Evolutionary conservation across 495 filamentous ascomycete genomes (phyloP), one percentile per base, ranked within the genome.

Genomic region (Pseudomonodictys pantanalensis): DNA sequence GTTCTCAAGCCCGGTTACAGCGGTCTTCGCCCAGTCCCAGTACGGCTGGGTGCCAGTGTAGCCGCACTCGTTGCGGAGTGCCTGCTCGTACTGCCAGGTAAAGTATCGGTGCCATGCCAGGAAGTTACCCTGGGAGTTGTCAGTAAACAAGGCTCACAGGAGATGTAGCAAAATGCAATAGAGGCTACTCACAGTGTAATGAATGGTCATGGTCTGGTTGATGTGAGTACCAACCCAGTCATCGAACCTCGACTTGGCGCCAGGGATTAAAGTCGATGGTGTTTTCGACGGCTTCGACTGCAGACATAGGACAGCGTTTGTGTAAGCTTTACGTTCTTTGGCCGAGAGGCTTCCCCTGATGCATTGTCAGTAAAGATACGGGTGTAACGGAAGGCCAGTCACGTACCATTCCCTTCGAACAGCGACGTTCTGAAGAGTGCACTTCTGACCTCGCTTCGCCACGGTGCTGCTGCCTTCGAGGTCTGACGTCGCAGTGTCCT

Each of bases 11-110:
- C 73, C 71, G 0, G 50, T 60, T 8, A 60, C 23, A 25, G 76
- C 74, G 35, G 78, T 78, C 28, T 78, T 72, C 11, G 74, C 69
- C 86, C 86, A 90, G 74, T 88, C 77, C 84, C 85, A 87, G 72
- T 86, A 87, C 3, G 65, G 53, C 35, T 38, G 69, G 64, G 66
- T 72, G 68, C 24, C 11, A 32, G 30, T 64, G 50, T 44, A 66
- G 62, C 20, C 65, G 66, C 38, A 75, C 74, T 54, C 75, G 67
- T 18, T 68, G 73, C 28, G 71, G 68, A 65, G 49, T 10, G 62
- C 56, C 29, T 65, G 62, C 47, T 66, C 63, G 30, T 66, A 66
- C 2, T 32, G 35, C 58, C 53, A 62, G 11, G 48, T 62, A 48
- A 58, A 62, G 33, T 58, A 62, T 3, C 63, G 30, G 24, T 66